Base-by-base conservation (phyloP, 2,329 filamentous ascomycete species). In the Xylariaceae sp. region DNA sequence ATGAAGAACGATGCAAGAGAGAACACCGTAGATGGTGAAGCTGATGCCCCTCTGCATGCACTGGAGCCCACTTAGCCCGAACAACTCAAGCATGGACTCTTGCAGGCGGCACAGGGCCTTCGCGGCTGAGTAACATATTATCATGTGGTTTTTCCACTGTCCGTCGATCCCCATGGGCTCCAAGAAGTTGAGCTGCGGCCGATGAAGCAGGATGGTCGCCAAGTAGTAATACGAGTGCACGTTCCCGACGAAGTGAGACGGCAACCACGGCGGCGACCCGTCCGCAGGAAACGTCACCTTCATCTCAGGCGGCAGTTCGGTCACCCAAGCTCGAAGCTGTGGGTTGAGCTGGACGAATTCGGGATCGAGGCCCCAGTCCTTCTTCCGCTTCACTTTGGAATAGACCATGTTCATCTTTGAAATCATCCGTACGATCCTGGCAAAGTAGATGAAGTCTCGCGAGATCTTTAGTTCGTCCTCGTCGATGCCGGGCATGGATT, bases 1-100 rank as follows among this genome's bases (percentile, higher is more conserved):
- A 62, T 97, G 89, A 38, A 97, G 74, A 64, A 96, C 89, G 16
- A 90, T 89, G 67, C 89, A 95, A 1, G 88, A 92, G 31, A 97
- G 68, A 17, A 95, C 80, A 40, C 83, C 81, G 57, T 97, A 97
- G n/a, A 97, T 88, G 5, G 87, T 88, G 56, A 95, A 97, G 62
- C 89, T 95, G 59, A 94, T 88, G 27, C 90, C 90, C 50, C 90
- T 77, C 55, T 90, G 83, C 90, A 96, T 96, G 64, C 83, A 94
- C 52, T 92, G 73, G 12, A 97, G 70, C 1, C 89, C 90, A 12
- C 76, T 76, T 44, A 95, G 68, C 3, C 88, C 87, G 60, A 82
- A 94, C 0, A 77, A 75, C 38, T 83, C 74, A 42, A 94, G 57
- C 24, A 94, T 78, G 2, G 83, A 83, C 63, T 97, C 90, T 57